Conservation (phyloP, 768 basidiomycete species). For the Mycena olivaceomarginata region DNA sequence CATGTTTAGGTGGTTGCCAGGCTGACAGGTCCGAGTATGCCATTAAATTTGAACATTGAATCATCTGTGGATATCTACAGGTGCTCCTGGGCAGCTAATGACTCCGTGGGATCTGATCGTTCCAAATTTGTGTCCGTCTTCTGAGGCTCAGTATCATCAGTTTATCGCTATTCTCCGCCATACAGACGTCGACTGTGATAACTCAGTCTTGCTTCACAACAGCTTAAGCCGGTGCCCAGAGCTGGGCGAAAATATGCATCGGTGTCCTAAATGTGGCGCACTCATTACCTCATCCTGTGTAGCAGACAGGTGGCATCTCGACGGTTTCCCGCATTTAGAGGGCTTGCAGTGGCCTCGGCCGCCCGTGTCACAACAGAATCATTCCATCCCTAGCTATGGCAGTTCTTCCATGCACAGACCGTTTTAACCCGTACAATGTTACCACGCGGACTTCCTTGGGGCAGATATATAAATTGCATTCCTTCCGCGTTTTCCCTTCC, state of each 20-base stretch:
- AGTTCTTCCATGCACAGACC: not conserved
- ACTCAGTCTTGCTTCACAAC: not conserved
- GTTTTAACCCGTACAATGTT: not conserved
- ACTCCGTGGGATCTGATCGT: conserved; percentile 1
- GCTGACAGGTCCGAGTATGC: not conserved
- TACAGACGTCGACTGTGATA: not conserved
- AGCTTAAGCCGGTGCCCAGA: not conserved
- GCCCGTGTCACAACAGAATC: not conserved
- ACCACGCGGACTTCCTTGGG: not conserved
- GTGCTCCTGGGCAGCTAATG: not conserved
- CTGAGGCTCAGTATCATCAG: conserved; percentile 1
- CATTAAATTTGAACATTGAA: not conserved
- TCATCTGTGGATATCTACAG: not conserved
- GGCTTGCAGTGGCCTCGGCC: not conserved
- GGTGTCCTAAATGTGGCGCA: not conserved
- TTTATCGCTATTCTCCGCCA: conserved; percentile 2
- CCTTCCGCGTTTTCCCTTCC: no score
- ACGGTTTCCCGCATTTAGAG: not conserved
- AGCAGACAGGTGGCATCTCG: not conserved
- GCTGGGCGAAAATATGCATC: not conserved
- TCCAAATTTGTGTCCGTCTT: conserved; percentile 7
- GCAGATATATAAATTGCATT: no score
- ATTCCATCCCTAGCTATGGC: not conserved
- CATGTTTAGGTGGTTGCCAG: not conserved
- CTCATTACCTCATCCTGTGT: not conserved